Base-by-base conservation (phyloP, 257 asterid genomes). In the Lithospermum erythrorhizon region DNA sequence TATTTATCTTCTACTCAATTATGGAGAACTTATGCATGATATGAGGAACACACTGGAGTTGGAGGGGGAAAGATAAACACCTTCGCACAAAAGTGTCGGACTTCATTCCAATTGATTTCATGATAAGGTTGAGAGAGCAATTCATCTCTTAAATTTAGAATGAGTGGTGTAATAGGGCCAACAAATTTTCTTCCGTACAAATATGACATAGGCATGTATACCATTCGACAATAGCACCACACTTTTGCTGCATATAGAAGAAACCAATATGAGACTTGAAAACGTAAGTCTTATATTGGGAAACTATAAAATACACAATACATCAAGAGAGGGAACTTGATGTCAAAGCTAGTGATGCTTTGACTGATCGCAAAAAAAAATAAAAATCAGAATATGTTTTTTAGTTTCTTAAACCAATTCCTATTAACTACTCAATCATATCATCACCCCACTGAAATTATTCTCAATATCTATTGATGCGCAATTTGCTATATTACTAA, bases 61-160 rank as follows among this genome's bases (percentile, higher is more conserved):
- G 57, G 25, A 4, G 27, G n/a, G n/a, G 27, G 2, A 4, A 7
- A 11, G 24, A n/a, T 53, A 53, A 19, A n/a, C 19, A 53, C 57
- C 57, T 53, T n/a, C n/a, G n/a, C n/a, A 24, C 57, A n/a, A 22
- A 53, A n/a, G 19, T 53, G 57, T 19, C 57, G 8, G 2, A 22
- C 57, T 19, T 53, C 18, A 53, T 24, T 53, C n/a, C 57, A 53
- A 19, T 53, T 53, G 25, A 53, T 53, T 53, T 53, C 57, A 53
- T 53, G 57, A 13, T 53, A 53, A 53, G 57, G 57, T 53, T 53
- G 57, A 53, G n/a, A n/a, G n/a, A n/a, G 25, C 57, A 53, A 22
- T 24, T 53, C 57, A 9, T 53, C 22, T 53, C 57, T 19, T 53
- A 53, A 22, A 6, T 19, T 5, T 4, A n/a, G 57, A 19, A 53